Base-by-base conservation (phyloP, 768 basidiomycete species). In the Candolleomyces eurysporus region DNA sequence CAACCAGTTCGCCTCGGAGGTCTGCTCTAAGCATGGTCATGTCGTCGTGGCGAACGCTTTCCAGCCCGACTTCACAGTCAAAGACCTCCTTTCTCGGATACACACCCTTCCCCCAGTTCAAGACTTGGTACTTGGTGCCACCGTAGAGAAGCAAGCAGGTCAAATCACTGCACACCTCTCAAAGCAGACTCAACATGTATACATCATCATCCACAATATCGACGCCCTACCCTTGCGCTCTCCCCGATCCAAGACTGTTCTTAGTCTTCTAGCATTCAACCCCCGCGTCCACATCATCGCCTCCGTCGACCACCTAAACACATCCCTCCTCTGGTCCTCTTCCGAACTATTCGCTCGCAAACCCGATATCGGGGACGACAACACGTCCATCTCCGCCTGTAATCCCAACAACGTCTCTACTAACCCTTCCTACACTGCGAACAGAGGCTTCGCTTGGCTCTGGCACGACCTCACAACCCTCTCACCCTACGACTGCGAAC, bases 401-500 rank as follows among this genome's bases (percentile, higher is more conserved):
- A 17, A 30, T 6, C 8, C 49, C 14, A 46, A 31, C 14, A 22
- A 36, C 51, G 14, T 21, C 40, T n/a, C 30, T 32, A 1, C 50
- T 16, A 40, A 55, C 17, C 58, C 64, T 16, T 57, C 66, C 17
- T 9, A 65, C 6, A 66, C 71, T 8, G 71, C 72, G 55, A 60
- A 73, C 40, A 80, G 80, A 39, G 88, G 89, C 9, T 89, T 85
- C 69, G 75, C 84, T 1, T 94, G 92, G 87, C 76, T 94, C 16
- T 93, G 92, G 86, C 93, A 98, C 73, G 93, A 96, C 73, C 73
- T 94, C 22, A 93, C 94, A 4, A 97, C 96, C 2, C 89, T 95
- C 65, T 78, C 76, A 16, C 79, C 91, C 1, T 97, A 96, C 77
- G 87, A 91, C 70, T 80, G 82, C 62, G 95, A 98, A 71, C 81